A percentile compares a stretch with the other conserved stretches of the same genome.
These are phyloP conservation scores for Dipteronia sinensis DNA, from an alignment of 345 rosid genomes.

Conservation along the genomic window DNA sequence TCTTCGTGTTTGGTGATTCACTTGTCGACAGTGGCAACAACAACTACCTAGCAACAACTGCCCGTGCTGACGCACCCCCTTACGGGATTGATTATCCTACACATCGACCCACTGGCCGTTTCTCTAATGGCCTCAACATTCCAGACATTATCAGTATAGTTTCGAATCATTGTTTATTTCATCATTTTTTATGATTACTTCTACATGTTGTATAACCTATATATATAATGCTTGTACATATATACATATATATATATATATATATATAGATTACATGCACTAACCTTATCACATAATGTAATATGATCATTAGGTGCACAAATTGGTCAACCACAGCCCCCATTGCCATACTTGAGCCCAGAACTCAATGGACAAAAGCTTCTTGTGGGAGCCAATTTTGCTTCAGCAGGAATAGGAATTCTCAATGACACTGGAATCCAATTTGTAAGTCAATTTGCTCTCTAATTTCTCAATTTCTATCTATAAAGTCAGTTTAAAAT, in stretches of 20 bases:
- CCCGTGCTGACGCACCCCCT: slow-evolving; percentile 74
- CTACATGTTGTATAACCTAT: background rate
- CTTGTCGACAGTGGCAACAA: slow-evolving; percentile 84
- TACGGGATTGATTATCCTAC: slow-evolving; percentile 79
- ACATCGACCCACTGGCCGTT: slow-evolving; percentile 62
- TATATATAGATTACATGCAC: background rate
- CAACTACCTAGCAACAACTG: slow-evolving; percentile 64
- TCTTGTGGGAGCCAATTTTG: slow-evolving; percentile 81
- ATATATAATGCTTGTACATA: background rate
- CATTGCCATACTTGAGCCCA: slow-evolving; percentile 77
- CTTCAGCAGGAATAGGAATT: slow-evolving; percentile 86
- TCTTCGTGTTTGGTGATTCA: slow-evolving; percentile 78
- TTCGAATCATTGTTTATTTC: background rate
- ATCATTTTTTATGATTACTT: background rate
- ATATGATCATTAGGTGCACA: slow-evolving; percentile 42
- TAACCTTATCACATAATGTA: background rate
- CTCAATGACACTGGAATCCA: slow-evolving; percentile 70
- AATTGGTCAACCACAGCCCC: slow-evolving; percentile 51
- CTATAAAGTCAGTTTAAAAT: background rate
- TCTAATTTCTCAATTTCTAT: background rate
- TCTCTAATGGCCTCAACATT: slow-evolving; percentile 75
- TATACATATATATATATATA: too few species aligned
- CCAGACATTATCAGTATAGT: slow-evolving; percentile 67
- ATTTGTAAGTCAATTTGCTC: slow-evolving; percentile 41
- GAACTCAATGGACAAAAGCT: slow-evolving; percentile 54